Conservation (phyloP, 257 asterid genomes). For the Plectranthus barbatus region DNA sequence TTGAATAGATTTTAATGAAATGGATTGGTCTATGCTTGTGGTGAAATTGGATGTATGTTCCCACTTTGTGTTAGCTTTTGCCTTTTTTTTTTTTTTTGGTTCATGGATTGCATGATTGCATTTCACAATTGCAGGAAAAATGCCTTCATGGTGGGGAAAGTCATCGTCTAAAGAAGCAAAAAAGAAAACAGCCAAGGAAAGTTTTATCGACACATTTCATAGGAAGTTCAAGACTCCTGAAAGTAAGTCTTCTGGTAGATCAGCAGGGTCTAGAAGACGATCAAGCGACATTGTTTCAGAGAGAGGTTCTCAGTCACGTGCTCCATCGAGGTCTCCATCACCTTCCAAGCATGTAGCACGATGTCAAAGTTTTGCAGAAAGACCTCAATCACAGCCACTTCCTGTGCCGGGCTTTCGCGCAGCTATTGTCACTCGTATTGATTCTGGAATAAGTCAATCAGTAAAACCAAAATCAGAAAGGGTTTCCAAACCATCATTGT, state of each 20-base stretch:
- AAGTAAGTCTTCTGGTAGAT: slow-evolving; percentile 55
- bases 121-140: slow-evolving; percentile 39
- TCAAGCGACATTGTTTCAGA: slow-evolving; percentile 63
- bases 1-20: not conserved
- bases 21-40: not conserved
- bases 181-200: slow-evolving; percentile 71
- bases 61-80: not conserved
- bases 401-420: slow-evolving; percentile 67
- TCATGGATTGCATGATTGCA: slow-evolving; percentile 10
- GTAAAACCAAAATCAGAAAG: slow-evolving; percentile 50
- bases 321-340: slow-evolving; percentile 72
- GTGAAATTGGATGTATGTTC: not conserved
- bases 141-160: slow-evolving; percentile 97
- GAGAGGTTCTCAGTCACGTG: slow-evolving; percentile 68
- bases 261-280: slow-evolving; percentile 73
- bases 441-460: slow-evolving; percentile 54
- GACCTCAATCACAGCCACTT: slow-evolving; percentile 80
- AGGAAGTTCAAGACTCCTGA: slow-evolving; percentile 77
- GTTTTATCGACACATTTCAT: slow-evolving; percentile 73
- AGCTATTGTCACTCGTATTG: slow-evolving; percentile 43
- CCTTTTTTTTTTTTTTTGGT: not conserved
- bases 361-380: slow-evolving; percentile 86
- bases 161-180: slow-evolving; percentile 81
- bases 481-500: slow-evolving; percentile 51
- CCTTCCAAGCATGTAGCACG: slow-evolving; percentile 80